Base-by-base conservation (phyloP, 164 flowering plant species). In the Litsea cubeba region DNA sequence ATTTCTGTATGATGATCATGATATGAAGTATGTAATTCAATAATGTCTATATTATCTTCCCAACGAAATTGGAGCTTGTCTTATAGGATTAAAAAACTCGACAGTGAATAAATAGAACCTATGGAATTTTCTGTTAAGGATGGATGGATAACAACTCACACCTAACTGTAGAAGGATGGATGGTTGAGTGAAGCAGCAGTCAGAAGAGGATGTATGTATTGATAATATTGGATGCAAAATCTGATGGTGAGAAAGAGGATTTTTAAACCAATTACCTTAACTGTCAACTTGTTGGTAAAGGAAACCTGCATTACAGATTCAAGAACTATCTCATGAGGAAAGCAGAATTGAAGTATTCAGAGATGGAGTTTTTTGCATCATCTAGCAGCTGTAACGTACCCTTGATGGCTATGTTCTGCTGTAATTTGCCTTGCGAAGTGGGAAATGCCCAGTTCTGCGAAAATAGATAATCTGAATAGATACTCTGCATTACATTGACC, bases 271-370 rank as follows among this genome's bases (percentile, higher is more conserved):
- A 50, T 25, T 28, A 40, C 69, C 50, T 24, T 50, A 40, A 14
- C 23, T 7, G 28, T 62, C 68, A 62, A 28, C 68, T 24, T 24
- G 63, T 28, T 62, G 51, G 24, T 35, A 30, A 54, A 63, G 51
- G 11, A 18, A 62, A 72, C 74, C 74, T 72, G 74, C 74, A 72
- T 62, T 30, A 69, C 71, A 72, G 74, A 60, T 67, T 35, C 68
- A 72, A 63, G 65, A 71, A 57, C 54, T 40, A 35, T 58, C 73
- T 58, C 60, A 62, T 72, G 68, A 72, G 74, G 62, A 68, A 62
- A 35, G 25, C n/a, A 62, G 68, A 62, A 40, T 25, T 63, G 54
- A 46, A 17, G 46, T 69, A 69, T 46, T 63, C 22, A 28, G 67
- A 62, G 67, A 72, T 62, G 65, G 68, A 63, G 10, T 26, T 40